These are phyloP conservation scores for Parietaria judaica DNA, from an alignment of 306 rosid genomes.

Conservation along the genomic window DNA sequence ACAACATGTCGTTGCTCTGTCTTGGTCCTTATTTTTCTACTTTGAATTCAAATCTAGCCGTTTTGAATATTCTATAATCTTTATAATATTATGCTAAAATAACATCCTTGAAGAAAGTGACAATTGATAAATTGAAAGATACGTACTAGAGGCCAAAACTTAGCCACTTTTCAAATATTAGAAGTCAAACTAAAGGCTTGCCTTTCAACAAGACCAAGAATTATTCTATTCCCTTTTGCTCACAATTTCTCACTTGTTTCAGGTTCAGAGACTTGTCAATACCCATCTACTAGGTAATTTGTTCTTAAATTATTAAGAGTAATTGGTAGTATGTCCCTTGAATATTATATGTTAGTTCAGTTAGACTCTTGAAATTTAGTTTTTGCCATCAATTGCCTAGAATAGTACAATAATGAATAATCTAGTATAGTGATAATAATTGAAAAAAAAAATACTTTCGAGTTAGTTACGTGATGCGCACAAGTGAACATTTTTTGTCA, in stretches of 20 bases:
- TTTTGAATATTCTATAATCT: not conserved
- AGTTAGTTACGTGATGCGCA: no score
- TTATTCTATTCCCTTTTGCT: conserved; percentile 5
- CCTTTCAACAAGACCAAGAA: conserved; percentile 4
- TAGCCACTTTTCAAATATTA: not conserved
- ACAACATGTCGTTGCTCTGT: not conserved
- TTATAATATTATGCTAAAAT: not conserved
- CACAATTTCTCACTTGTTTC: conserved; percentile 8
- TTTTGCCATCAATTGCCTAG: no score
- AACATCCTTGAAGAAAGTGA: not conserved
- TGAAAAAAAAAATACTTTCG: no score
- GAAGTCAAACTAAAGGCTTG: not conserved
- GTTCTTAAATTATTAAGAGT: no score
- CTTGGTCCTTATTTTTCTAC: not conserved
- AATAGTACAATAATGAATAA: no score
- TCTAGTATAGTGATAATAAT: no score
- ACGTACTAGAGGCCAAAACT: not conserved
- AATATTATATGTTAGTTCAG: no score
- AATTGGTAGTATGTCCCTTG: no score
- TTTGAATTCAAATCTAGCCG: not conserved
- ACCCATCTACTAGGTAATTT: conserved; percentile 57
- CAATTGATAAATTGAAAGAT: not conserved
- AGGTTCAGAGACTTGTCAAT: conserved; percentile 71
- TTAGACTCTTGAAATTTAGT: no score
- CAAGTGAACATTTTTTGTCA: no score